Evolutionary conservation across 495 filamentous ascomycete species (phyloP), one percentile per base, ranked within the genome.

Genomic region (Jackrogersella multiformis): DNA sequence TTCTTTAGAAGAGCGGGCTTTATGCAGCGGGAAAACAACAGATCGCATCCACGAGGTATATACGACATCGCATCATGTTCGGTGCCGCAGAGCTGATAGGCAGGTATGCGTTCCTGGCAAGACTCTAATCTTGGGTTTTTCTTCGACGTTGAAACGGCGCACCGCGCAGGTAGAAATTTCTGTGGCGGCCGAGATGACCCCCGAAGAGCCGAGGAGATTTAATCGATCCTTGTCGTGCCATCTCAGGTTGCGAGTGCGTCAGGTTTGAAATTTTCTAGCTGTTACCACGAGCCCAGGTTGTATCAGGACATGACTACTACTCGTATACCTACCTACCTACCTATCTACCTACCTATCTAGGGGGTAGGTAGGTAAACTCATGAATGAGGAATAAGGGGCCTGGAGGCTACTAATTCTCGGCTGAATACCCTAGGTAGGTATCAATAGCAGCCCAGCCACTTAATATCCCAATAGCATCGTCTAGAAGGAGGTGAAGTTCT

Each of bases 11-110:
- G 48, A 45, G 57, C 38, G 42, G 42, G 49, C 30, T 64, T 45
- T 49, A 26, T 59, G 56, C 61, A 52, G 48, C 54, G 49, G 66
- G 41, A 64, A 59, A 39, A 20, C 16, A 60, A 32, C 35, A 60
- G 60, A 64, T 69, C 48, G 41, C 55, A 64, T 57, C 48, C 30
- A 48, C 55, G 55, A 10, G 39, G 30, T 60, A 30, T 16, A 59
- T 59, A 69, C 52, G 26, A 55, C 41, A 62, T 56, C 58, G 55
- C 64, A 49, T 46, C 48, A 59, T 64, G 60, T 56, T 34, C 35
- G 56, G 54, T 69, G 49, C 59, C 66, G 60, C 55, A 51, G 49
- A 69, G 66, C 60, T 69, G 61, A 64, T 38, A 64, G 36, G 61
- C 23, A 61, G 61, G 54, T 60, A 69, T 41, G 66, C 66, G 61